These are phyloP conservation scores for Aschersonia sp. DNA, from an alignment of 2,329 filamentous ascomycete species.

Conservation along the genomic window DNA sequence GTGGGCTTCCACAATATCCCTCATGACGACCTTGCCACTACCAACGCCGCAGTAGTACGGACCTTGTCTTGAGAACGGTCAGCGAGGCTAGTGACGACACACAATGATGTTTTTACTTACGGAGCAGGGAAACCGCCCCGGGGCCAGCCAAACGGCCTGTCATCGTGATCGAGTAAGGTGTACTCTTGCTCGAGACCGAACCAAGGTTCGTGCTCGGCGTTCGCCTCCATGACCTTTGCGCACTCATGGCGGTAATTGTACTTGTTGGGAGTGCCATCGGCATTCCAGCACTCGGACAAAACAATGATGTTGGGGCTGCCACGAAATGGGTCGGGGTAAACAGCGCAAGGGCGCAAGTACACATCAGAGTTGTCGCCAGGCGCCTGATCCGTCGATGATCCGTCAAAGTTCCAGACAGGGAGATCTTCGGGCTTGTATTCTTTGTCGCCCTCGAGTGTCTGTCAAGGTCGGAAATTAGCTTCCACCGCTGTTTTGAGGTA, in stretches of 20 bases:
- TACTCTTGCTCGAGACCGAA: conserved; percentile 98
- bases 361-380: conserved; percentile 94
- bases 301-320: conserved; percentile 84
- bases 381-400: conserved; percentile 83
- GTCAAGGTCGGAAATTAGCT: neutral
- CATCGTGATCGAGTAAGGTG: conserved; percentile 59
- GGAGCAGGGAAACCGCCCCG: conserved; percentile 73
- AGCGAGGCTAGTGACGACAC: too few species aligned
- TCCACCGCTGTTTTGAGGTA: neutral
- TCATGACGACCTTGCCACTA: conserved; percentile 91
- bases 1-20: conserved; percentile 77
- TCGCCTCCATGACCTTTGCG: conserved; percentile 75
- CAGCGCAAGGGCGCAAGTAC: conserved; percentile 81
- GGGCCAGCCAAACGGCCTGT: conserved; percentile 69
- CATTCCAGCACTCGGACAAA: conserved; percentile 86
- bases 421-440: conserved; percentile 36
- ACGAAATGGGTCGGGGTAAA: conserved; percentile 88
- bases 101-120: neutral
- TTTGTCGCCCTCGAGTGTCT: conserved; percentile 34
- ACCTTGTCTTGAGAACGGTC: conserved; percentile 14
- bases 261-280: conserved; percentile 91
- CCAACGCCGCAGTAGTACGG: conserved; percentile 73
- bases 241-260: conserved; percentile 96
- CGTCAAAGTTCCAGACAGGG: conserved; percentile 44
- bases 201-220: conserved; percentile 78